Conservation (phyloP, 164 flowering plant species). For the Tinospora cordifolia region DNA sequence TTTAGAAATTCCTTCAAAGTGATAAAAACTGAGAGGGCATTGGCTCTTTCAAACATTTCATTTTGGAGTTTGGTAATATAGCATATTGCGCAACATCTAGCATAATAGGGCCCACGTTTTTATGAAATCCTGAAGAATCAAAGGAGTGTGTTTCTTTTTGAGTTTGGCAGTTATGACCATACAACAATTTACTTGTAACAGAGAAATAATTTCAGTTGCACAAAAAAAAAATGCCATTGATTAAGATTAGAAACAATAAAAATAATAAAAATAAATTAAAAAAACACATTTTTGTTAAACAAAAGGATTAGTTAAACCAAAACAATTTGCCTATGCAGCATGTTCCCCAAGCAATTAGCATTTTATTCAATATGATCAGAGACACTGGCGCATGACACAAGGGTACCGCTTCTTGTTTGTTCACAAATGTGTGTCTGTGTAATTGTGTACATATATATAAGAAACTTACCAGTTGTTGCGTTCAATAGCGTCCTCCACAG, state of each 20-base stretch:
- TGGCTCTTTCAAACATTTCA: background rate
- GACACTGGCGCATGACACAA: background rate
- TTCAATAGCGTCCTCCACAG: constrained; percentile 82
- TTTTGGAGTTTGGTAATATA: background rate
- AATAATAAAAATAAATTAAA: no score
- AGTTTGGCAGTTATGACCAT: background rate
- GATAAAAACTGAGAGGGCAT: background rate
- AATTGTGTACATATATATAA: background rate
- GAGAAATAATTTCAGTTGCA: no score
- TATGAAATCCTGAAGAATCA: background rate
- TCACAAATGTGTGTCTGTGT: background rate
- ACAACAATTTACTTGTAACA: background rate
- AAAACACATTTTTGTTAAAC: no score
- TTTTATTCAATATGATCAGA: no score
- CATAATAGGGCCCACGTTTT: background rate
- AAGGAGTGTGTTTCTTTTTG: background rate
- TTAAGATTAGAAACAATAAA: no score
- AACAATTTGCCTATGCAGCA: no score
- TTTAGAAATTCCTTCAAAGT: background rate
- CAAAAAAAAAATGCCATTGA: no score
- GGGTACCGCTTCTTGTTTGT: background rate
- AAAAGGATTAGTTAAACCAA: no score
- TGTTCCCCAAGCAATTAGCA: background rate
- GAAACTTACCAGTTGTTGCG: constrained; percentile 67
- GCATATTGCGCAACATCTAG: background rate